Conservation (phyloP, 2,329 filamentous ascomycete genomes). For the Tolypocladium endophyticum region DNA sequence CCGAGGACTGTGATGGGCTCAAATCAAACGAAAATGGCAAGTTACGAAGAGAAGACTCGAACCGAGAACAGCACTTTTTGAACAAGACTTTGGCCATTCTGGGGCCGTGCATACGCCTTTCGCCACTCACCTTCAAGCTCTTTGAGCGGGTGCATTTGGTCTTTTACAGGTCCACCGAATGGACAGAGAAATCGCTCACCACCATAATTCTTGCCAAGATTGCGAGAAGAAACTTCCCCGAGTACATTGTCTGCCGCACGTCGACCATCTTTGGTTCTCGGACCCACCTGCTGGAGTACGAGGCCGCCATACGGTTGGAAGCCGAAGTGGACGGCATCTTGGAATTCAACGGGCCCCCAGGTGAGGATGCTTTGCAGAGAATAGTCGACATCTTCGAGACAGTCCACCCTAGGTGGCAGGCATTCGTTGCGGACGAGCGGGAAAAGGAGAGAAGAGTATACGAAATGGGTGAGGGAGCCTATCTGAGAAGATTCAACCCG, state of each 20-base stretch:
- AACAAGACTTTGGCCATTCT: slow-evolving; percentile 66
- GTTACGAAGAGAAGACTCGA: slow-evolving; percentile 30
- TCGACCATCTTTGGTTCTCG: slow-evolving; percentile 80
- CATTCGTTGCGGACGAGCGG: slow-evolving; percentile 61
- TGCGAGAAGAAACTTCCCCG: slow-evolving; percentile 74
- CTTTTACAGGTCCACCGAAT: slow-evolving; percentile 91
- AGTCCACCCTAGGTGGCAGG: slow-evolving; percentile 73
- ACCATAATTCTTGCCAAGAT: slow-evolving; percentile 92
- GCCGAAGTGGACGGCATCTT: slow-evolving; percentile 71
- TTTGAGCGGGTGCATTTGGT: slow-evolving; percentile 94
- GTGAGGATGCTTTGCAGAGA: slow-evolving; percentile 51
- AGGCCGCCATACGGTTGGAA: slow-evolving; percentile 74
- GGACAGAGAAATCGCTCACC: slow-evolving; percentile 94
- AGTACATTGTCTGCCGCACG: slow-evolving; percentile 83
- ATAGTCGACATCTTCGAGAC: slow-evolving; percentile 64
- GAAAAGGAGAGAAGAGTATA: slow-evolving; percentile 68
- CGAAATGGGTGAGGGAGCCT: slow-evolving; percentile 75
- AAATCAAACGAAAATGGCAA: slow-evolving; percentile 5
- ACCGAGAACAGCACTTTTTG: slow-evolving; percentile 64
- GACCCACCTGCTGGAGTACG: slow-evolving; percentile 71
- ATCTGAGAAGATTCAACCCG: slow-evolving; percentile 80
- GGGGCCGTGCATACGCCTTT: slow-evolving; percentile 77
- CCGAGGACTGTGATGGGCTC: slow-evolving; percentile 29
- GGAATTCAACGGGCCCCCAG: slow-evolving; percentile 65
- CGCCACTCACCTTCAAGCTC: slow-evolving; percentile 59